These are phyloP conservation scores for Cercospora sp. DNA, from an alignment of 2,329 filamentous ascomycete genomes.

Conservation along the genomic window DNA sequence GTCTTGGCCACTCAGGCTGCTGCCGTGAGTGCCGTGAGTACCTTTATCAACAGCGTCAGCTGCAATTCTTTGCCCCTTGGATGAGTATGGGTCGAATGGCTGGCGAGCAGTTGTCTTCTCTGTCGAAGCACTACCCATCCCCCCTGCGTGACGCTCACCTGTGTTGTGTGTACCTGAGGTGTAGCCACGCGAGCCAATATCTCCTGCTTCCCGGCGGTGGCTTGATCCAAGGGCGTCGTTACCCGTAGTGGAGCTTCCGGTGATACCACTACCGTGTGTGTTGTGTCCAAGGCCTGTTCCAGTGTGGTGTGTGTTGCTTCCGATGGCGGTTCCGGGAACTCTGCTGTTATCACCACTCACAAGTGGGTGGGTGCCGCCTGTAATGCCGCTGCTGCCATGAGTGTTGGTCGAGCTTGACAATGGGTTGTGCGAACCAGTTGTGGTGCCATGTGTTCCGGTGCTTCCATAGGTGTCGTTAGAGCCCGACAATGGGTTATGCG, in stretches of 20 bases:
- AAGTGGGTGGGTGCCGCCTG: constrained; percentile 18
- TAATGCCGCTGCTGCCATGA: constrained; percentile 15
- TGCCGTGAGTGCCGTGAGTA: neutral
- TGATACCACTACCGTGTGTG: constrained; percentile 9
- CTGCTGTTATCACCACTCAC: constrained; percentile 7
- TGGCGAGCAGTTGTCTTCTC: constrained; percentile 18
- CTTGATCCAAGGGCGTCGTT: constrained; percentile 9
- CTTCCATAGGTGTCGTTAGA: neutral
- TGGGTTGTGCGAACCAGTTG: neutral
- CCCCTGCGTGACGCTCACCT: constrained; percentile 9
- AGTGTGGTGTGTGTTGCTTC: constrained; percentile 3
- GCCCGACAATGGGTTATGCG: constrained; percentile 13
- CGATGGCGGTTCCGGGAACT: neutral
- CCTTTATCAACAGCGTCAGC: constrained; percentile 18
- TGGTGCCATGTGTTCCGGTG: constrained; percentile 1
- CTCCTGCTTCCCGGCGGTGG: constrained; percentile 17
- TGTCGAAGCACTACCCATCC: neutral
- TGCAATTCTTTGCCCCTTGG: constrained; percentile 22
- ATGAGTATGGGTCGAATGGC: constrained; percentile 24
- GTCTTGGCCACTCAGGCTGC: neutral
- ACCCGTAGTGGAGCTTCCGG: constrained; percentile 13
- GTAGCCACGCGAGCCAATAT: constrained; percentile 8
- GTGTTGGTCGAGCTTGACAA: constrained; percentile 10
- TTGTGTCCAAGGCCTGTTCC: constrained; percentile 4
- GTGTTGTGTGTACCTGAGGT: constrained; percentile 7